phyloP scores from a whole-genome alignment of 1,284 basidiomycete species.

The Fomitopsis schrenkii region DNA sequence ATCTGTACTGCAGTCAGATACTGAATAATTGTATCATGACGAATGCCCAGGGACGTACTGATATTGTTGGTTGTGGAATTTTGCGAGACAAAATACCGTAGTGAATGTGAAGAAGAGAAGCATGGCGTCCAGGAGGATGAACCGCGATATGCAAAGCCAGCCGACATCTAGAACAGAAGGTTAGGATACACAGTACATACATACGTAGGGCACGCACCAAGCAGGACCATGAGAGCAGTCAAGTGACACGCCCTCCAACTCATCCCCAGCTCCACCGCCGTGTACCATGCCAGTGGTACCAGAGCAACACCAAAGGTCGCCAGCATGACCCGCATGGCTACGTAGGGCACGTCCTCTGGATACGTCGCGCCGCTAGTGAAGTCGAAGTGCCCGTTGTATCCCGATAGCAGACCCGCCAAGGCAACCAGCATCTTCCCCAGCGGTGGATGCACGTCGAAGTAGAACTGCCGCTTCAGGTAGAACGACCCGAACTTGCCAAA shows the following conservation, averaged over 20 bases:
- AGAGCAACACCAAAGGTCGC: constrained; percentile 93
- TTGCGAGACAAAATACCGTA: constrained; percentile 91
- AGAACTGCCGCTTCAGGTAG: constrained; percentile 95
- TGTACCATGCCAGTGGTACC: constrained; percentile 97
- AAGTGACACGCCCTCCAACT: constrained; percentile 87
- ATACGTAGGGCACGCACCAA: constrained; percentile 19
- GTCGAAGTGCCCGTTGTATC: constrained; percentile 91
- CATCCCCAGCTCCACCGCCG: constrained; percentile 93
- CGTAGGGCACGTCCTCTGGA: constrained; percentile 84
- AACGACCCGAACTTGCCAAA: constrained; percentile 97
- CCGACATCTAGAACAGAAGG: constrained; percentile 67
- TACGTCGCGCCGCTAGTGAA: constrained; percentile 93
- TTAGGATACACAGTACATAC: neutral
- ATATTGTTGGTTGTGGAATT: constrained; percentile 96
- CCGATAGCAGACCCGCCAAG: constrained; percentile 84
- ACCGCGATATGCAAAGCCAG: constrained; percentile 95
- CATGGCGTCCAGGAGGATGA: constrained; percentile 98
- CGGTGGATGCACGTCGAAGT: constrained; percentile 97
- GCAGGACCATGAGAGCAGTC: constrained; percentile 91
- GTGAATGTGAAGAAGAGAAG: constrained; percentile 97
- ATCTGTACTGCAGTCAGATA: constrained; percentile 37
- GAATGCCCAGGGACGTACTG: constrained; percentile 50
- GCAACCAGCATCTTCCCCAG: constrained; percentile 99
- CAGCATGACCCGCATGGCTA: constrained; percentile 93
- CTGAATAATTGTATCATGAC: neutral